Evolutionary conservation across 345 rosid species (phyloP).

Genomic region (thale cress (Arabidopsis thaliana)): TAIR10.1 NC_003071.7:362001-362500

Average conservation of each 20-base stretch:
- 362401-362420: too few species aligned
- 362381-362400: too few species aligned
- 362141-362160: slow-evolving; percentile 4
- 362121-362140: neutral
- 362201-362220: slow-evolving; percentile 5
- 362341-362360: neutral
- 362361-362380: too few species aligned
- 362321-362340: neutral
- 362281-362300: slow-evolving; percentile 11
- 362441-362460: too few species aligned
- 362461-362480: too few species aligned
- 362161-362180: neutral
- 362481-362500: too few species aligned
- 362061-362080: neutral
- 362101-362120: neutral
- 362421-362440: too few species aligned
- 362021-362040: slow-evolving; percentile 41
- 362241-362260: slow-evolving; percentile 13
- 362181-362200: neutral
- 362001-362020: slow-evolving; percentile 22
- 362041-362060: neutral
- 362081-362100: neutral
- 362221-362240: neutral
- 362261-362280: neutral
- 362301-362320: neutral